These are phyloP conservation scores for Naganishia vaughanmartiniae DNA, from an alignment of 768 basidiomycete species.

Conservation along the genomic window DNA sequence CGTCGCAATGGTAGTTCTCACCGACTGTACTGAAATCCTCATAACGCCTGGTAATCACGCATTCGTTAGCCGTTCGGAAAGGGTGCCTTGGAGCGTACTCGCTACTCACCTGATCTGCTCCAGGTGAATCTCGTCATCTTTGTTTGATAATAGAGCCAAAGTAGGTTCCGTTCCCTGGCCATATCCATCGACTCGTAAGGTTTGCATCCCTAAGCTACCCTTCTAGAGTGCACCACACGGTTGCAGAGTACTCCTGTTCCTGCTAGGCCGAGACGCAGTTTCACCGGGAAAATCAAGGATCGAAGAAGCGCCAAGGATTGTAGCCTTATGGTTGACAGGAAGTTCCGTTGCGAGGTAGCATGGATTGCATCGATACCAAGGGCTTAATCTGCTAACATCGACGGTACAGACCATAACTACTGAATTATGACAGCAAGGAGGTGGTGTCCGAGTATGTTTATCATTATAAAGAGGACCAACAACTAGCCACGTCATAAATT, in stretches of 20 bases:
- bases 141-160: conserved; percentile 18
- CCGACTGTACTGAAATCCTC: conserved; percentile 95
- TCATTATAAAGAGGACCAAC: neutral
- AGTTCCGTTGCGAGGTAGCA: neutral
- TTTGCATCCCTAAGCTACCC: neutral
- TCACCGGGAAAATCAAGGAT: neutral
- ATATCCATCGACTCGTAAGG: neutral
- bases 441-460: neutral
- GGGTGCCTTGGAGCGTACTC: neutral
- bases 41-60: conserved; percentile 67
- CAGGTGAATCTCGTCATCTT: conserved; percentile 33
- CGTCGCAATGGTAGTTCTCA: conserved; percentile 51
- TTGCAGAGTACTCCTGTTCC: neutral
- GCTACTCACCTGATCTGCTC: conserved; percentile 37
- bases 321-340: neutral
- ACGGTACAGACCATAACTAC: neutral
- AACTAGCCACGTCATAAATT: neutral
- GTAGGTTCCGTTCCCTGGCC: neutral
- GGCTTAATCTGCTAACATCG: too few relatives aligned
- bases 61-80: neutral
- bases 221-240: neutral
- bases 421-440: neutral
- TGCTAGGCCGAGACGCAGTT: neutral
- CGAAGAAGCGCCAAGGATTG: neutral
- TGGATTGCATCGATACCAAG: neutral